phyloP scores from a whole-genome alignment of 1,284 basidiomycete genomes.

The Grifola frondosa region DNA sequence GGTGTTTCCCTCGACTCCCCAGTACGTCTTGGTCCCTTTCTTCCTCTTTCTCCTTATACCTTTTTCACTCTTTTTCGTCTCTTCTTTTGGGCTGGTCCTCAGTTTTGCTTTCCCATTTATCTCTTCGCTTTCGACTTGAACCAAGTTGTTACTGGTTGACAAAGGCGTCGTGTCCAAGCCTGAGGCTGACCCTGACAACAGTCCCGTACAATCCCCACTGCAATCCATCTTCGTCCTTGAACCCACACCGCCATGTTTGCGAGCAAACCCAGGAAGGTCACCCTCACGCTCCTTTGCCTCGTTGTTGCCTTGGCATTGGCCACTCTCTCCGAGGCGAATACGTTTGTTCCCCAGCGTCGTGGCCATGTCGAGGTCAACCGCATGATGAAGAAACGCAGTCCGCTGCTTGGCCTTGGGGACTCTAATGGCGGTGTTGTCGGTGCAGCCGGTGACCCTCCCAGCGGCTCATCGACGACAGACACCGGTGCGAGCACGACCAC shows the following conservation, averaged over 20 bases:
- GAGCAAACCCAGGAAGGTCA: slow-evolving; percentile 42
- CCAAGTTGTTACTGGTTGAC: slow-evolving; percentile 8
- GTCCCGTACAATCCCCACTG: slow-evolving; percentile 12
- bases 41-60: slow-evolving; percentile 9
- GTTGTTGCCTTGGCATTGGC: slow-evolving; percentile 51
- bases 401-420: slow-evolving; percentile 15
- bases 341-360: slow-evolving; percentile 41
- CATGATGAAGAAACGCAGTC: slow-evolving; percentile 64
- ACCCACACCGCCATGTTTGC: slow-evolving; percentile 41
- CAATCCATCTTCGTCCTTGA: slow-evolving; percentile 15
- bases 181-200: slow-evolving; percentile 9
- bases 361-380: slow-evolving; percentile 62
- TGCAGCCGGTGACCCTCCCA: slow-evolving; percentile 14
- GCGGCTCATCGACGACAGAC: too few species aligned
- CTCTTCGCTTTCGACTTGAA: slow-evolving; percentile 3
- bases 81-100: slow-evolving; percentile 19
- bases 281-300: slow-evolving; percentile 62
- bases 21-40: slow-evolving; percentile 14
- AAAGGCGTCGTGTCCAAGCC: too few species aligned
- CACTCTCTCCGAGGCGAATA: slow-evolving; percentile 45
- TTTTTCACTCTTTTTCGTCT: slow-evolving; percentile 8
- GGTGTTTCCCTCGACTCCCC: slow-evolving; percentile 14
- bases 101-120: slow-evolving; percentile 9
- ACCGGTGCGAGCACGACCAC: slow-evolving; percentile 12
- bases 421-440: slow-evolving; percentile 17